These are phyloP conservation scores for Echinochloa phyllopogon DNA, from an alignment of 176 grass and related monocot genomes.

Conservation along the genomic window DNA sequence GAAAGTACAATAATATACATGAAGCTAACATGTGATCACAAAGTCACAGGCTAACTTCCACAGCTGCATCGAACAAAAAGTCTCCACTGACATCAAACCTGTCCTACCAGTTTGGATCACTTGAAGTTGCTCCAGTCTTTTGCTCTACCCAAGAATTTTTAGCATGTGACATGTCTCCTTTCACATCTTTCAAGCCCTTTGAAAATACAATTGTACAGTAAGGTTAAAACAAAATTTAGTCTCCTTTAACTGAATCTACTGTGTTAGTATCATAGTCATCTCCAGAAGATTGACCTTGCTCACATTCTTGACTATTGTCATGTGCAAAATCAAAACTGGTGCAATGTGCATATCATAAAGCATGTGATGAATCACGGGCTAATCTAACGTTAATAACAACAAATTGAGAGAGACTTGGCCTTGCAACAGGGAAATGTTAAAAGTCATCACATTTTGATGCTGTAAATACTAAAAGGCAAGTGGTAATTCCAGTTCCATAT, in stretches of 20 bases:
- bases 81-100: slow-evolving; percentile 34
- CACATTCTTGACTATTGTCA: background rate
- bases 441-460: background rate
- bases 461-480: background rate
- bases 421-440: background rate
- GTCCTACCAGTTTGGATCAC: slow-evolving; percentile 57
- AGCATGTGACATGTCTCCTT: slow-evolving; percentile 49
- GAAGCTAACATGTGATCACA: slow-evolving; percentile 36
- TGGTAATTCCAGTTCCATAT: slow-evolving; percentile 9
- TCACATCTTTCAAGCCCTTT: slow-evolving; percentile 34
- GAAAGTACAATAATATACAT: slow-evolving; percentile 39
- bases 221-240: background rate
- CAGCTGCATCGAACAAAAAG: slow-evolving; percentile 35
- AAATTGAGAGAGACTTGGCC: background rate
- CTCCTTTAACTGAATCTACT: slow-evolving; percentile 2
- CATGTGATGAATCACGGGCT: background rate
- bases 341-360: slow-evolving; percentile 5
- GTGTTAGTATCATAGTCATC: background rate
- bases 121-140: slow-evolving; percentile 27
- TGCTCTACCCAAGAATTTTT: slow-evolving; percentile 24
- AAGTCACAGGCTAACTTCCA: slow-evolving; percentile 40
- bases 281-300: slow-evolving; percentile 4
- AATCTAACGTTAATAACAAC: background rate
- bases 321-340: background rate
- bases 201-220: slow-evolving; percentile 33